Evolutionary conservation across 148 eudicot species (phyloP).

Genomic region (Hydrangea macrophylla): DNA sequence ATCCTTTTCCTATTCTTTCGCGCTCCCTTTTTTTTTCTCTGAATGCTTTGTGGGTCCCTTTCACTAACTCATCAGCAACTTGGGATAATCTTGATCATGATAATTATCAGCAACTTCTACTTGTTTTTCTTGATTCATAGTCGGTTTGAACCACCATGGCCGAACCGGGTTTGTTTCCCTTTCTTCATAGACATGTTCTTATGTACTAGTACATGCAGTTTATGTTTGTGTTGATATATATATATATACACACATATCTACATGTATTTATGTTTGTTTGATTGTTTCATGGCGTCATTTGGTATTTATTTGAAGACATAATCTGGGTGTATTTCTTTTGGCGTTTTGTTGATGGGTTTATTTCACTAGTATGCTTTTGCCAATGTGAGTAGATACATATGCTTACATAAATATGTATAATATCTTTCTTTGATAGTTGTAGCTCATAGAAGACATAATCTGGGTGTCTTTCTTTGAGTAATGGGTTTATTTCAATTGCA

Average conservation of each 20-base stretch:
- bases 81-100: constrained; percentile 33
- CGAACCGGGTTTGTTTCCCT: constrained; percentile 35
- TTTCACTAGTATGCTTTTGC: background rate
- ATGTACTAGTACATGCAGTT: too few relatives aligned
- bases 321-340: background rate
- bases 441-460: too few relatives aligned
- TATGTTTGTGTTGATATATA: background rate
- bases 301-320: background rate
- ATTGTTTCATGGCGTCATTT: background rate
- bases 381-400: too few relatives aligned
- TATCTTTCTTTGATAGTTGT: too few relatives aligned
- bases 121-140: constrained; percentile 23
- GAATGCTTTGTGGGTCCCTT: constrained; percentile 59
- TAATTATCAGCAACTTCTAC: constrained; percentile 28
- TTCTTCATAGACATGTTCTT: too few relatives aligned
- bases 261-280: background rate
- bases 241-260: background rate
- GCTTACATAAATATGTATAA: too few relatives aligned
- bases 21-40: constrained; percentile 10
- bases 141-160: constrained; percentile 40
- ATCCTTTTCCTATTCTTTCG: background rate
- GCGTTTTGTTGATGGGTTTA: constrained; percentile 2
- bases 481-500: too few relatives aligned
- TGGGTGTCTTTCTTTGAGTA: too few relatives aligned
- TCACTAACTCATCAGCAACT: constrained; percentile 34